Percentiles rank a stretch among this genome's conserved stretches.
Conservation (phyloP, 2,329 filamentous ascomycete genomes). For the Colletotrichum lindemuthianum region DNA sequence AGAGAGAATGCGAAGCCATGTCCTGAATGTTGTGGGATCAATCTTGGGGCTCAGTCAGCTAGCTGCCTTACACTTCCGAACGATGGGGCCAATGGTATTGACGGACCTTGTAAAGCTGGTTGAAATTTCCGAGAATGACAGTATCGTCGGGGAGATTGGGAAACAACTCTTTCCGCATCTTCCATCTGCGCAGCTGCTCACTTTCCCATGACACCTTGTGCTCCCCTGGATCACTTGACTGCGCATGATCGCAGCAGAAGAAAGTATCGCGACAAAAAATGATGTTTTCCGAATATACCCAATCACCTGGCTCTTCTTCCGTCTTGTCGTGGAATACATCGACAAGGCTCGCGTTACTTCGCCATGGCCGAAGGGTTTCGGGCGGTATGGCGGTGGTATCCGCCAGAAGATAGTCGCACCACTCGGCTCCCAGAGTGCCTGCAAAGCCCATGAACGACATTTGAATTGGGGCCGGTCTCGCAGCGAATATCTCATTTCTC, state of each 20-base stretch:
- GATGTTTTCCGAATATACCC: constrained; percentile 97
- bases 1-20: constrained; percentile 91
- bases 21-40: constrained; percentile 94
- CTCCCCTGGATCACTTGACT: constrained; percentile 82
- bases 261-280: constrained; percentile 95
- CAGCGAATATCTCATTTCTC: constrained; percentile 97
- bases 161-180: constrained; percentile 93
- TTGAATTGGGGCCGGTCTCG: constrained; percentile 91
- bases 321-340: constrained; percentile 75
- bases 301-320: constrained; percentile 76
- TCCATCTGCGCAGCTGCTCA: constrained; percentile 85
- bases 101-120: constrained; percentile 94
- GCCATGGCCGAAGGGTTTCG: constrained; percentile 81
- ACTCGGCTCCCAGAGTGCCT: constrained; percentile 93
- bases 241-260: constrained; percentile 97
- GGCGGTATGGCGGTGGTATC: constrained; percentile 88
- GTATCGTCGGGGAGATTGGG: constrained; percentile 82
- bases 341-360: constrained; percentile 77
- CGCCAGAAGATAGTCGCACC: constrained; percentile 97
- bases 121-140: constrained; percentile 97
- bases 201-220: constrained; percentile 80
- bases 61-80: not conserved
- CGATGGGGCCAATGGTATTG: constrained; percentile 34
- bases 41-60: constrained; percentile 68
- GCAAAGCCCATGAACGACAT: constrained; percentile 99